These are phyloP conservation scores for Drechslerella dactyloides DNA, from an alignment of 2,329 filamentous ascomycete species.

Conservation along the genomic window DNA sequence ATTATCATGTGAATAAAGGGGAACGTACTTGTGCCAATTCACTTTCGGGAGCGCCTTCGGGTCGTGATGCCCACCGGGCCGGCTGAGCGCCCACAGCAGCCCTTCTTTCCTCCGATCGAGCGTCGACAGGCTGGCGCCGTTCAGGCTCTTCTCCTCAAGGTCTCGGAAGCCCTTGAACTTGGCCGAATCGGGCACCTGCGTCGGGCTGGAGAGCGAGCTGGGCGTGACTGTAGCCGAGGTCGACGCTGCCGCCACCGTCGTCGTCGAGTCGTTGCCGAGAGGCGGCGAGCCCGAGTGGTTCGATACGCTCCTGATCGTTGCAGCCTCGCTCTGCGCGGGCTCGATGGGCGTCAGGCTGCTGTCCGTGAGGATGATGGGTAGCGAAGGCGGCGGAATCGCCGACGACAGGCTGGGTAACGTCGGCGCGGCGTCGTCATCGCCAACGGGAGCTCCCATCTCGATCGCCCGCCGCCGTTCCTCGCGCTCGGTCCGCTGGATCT, in stretches of 20 bases:
- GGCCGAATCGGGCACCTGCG: conserved; percentile 57
- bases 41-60: conserved; percentile 95
- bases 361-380: conserved; percentile 51
- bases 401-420: conserved; percentile 28
- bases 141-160: conserved; percentile 80
- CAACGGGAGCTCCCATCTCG: conserved; percentile 82
- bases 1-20: neutral
- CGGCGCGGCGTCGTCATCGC: conserved; percentile 69
- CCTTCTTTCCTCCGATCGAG: conserved; percentile 86
- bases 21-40: conserved; percentile 93
- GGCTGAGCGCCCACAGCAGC: conserved; percentile 89
- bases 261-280: conserved; percentile 49
- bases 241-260: conserved; percentile 51
- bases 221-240: conserved; percentile 52
- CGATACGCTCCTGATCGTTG: conserved; percentile 60
- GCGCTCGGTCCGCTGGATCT: conserved; percentile 90
- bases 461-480: conserved; percentile 90
- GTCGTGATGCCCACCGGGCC: conserved; percentile 91
- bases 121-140: conserved; percentile 63
- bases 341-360: conserved; percentile 38
- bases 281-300: conserved; percentile 49
- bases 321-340: conserved; percentile 63
- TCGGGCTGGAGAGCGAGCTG: conserved; percentile 58
- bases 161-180: conserved; percentile 92
- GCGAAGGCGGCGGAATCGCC: conserved; percentile 48